These are phyloP conservation scores for Colletotrichum salicis DNA, from an alignment of 2,329 filamentous ascomycete genomes.

Conservation along the genomic window DNA sequence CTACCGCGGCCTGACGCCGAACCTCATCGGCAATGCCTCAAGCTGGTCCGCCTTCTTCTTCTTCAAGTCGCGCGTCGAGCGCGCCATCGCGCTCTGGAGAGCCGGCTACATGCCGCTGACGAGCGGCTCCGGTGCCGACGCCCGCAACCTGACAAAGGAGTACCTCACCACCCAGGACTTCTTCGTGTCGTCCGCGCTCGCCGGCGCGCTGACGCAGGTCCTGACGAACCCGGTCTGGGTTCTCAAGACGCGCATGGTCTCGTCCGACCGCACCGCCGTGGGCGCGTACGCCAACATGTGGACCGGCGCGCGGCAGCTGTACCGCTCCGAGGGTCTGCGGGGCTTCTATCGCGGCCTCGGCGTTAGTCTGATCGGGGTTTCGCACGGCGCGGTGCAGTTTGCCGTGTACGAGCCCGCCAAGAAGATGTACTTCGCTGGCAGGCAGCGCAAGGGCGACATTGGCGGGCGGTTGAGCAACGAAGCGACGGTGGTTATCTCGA, in stretches of 20 bases:
- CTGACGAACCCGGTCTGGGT: slow-evolving; percentile 98
- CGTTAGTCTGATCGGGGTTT: slow-evolving; percentile 85
- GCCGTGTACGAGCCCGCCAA: slow-evolving; percentile 86
- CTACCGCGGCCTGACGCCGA: slow-evolving; percentile 90
- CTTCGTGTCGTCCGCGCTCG: slow-evolving; percentile 78
- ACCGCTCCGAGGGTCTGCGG: slow-evolving; percentile 74
- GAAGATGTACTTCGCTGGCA: slow-evolving; percentile 64
- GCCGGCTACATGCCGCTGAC: slow-evolving; percentile 34
- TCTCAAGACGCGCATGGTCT: slow-evolving; percentile 96
- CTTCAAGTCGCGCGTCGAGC: slow-evolving; percentile 69
- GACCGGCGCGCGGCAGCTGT: slow-evolving; percentile 75
- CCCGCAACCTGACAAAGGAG: slow-evolving; percentile 41
- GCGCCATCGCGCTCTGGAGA: slow-evolving; percentile 51
- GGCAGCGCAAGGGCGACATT: slow-evolving; percentile 36
- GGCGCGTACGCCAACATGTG: slow-evolving; percentile 86
- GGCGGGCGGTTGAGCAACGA: slow-evolving; percentile 68
- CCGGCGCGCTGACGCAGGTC: slow-evolving; percentile 79
- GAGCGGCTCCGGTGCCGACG: slow-evolving; percentile 31
- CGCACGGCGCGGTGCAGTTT: slow-evolving; percentile 94
- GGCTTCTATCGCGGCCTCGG: slow-evolving; percentile 91
- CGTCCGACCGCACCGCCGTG: slow-evolving; percentile 76
- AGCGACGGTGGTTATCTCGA: slow-evolving; percentile 84
- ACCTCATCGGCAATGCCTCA: slow-evolving; percentile 88
- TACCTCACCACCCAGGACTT: slow-evolving; percentile 75
- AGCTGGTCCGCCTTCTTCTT: slow-evolving; percentile 96